Percentiles rank a stretch among this genome's conserved stretches.
Conservation (phyloP, 2,329 filamentous ascomycete genomes). For the Epichloe sibirici region DNA sequence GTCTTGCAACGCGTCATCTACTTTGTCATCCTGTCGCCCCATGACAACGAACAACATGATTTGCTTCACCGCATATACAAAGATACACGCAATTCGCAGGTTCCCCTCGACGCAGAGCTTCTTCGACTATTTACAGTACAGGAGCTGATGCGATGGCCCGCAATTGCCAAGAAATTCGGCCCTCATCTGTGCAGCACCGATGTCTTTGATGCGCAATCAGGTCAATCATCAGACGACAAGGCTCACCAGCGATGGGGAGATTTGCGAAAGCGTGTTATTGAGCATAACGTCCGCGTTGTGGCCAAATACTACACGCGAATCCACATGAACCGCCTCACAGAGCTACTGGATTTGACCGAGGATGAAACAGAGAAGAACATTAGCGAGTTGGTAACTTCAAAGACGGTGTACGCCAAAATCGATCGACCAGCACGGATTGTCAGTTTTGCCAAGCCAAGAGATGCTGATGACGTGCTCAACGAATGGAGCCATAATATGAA, state of each 20-base stretch:
- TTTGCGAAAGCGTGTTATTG: conserved; percentile 93
- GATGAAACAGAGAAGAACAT: conserved; percentile 99
- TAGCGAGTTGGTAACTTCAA: conserved; percentile 88
- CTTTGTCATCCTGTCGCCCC: conserved; percentile 89
- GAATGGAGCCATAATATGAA: conserved; percentile 99
- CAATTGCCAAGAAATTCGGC: conserved; percentile 79
- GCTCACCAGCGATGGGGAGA: conserved; percentile 83
- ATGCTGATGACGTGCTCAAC: conserved; percentile 91
- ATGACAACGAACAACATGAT: conserved; percentile 98
- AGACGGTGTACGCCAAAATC: conserved; percentile 97
- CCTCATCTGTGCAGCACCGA: conserved; percentile 80
- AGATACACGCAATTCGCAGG: conserved; percentile 68
- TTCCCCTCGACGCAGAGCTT: conserved; percentile 71
- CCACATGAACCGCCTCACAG: conserved; percentile 77
- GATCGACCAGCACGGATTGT: conserved; percentile 86
- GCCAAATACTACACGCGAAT: conserved; percentile 99
- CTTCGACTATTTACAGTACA: conserved; percentile 90
- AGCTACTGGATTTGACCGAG: conserved; percentile 82
- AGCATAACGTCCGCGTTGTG: conserved; percentile 95
- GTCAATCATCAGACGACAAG: conserved; percentile 62
- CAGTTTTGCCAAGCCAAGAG: conserved; percentile 86
- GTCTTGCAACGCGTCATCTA: conserved; percentile 91
- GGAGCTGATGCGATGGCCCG: conserved; percentile 97
- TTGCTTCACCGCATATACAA: conserved; percentile 85
- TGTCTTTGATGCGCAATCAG: conserved; percentile 62